Percentiles rank a stretch among this genome's conserved stretches.
phyloP scores from a whole-genome alignment of 2,329 filamentous ascomycete genomes.

The Exophiala xenobiotica region DNA sequence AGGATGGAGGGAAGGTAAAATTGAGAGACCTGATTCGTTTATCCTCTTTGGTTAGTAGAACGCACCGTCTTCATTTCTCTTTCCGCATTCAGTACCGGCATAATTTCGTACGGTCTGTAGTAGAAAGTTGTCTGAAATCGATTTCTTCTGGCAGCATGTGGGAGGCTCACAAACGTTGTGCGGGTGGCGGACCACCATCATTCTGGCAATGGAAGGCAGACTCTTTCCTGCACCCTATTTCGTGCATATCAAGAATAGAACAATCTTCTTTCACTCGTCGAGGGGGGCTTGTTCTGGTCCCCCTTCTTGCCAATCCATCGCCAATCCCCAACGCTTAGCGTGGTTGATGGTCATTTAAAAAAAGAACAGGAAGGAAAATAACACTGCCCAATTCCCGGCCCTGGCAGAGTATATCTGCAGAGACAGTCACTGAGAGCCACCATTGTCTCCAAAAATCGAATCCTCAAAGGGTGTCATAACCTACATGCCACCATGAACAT shows the following conservation, averaged over 20 bases:
- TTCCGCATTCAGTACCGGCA: neutral
- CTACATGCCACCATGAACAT: neutral
- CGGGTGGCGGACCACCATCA: neutral
- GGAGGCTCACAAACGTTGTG: neutral
- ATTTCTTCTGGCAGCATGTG: neutral
- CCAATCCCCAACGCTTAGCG: neutral
- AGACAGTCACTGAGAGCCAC: neutral
- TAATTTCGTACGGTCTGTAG: neutral
- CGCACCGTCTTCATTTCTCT: neutral
- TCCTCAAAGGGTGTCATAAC: neutral
- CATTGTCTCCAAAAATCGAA: neutral
- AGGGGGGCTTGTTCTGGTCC: slow-evolving; percentile 1
- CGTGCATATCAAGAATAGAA: neutral
- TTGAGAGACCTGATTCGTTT: neutral
- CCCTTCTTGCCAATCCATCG: neutral
- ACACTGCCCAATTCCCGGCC: neutral
- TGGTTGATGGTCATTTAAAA: neutral
- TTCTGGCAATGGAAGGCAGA: neutral
- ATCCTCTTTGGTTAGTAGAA: neutral
- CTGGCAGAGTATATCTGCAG: neutral
- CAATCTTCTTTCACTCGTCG: neutral
- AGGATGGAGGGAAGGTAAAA: neutral
- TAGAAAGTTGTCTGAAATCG: neutral
- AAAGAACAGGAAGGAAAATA: neutral
- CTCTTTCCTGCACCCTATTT: neutral